These are phyloP conservation scores for Boletus rubescentipes DNA, from an alignment of 768 basidiomycete genomes.

Conservation along the genomic window DNA sequence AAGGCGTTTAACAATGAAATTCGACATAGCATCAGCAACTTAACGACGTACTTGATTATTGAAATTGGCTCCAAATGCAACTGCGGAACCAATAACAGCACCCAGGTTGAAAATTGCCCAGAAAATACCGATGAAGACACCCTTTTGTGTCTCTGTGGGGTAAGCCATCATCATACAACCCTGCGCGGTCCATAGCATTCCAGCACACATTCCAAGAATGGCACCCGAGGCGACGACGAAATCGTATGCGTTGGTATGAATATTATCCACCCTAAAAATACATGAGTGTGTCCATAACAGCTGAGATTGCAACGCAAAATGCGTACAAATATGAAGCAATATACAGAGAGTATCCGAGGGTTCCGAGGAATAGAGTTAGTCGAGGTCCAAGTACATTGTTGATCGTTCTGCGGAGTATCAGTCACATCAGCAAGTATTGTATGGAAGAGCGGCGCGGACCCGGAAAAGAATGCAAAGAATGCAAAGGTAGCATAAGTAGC, in stretches of 20 bases:
- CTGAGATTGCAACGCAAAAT: background rate
- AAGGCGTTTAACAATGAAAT: background rate
- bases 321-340: constrained; percentile 70
- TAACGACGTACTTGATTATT: constrained; percentile 49
- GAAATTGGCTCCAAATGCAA: constrained; percentile 72
- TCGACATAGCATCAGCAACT: background rate
- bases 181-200: constrained; percentile 79
- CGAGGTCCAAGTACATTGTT: constrained; percentile 82
- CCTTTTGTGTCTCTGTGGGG: constrained; percentile 78
- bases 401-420: constrained; percentile 49
- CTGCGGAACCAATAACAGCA: constrained; percentile 74
- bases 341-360: constrained; percentile 73
- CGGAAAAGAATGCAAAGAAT: constrained; percentile 63
- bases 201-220: constrained; percentile 70
- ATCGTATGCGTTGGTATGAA: constrained; percentile 55
- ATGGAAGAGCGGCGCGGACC: constrained; percentile 41
- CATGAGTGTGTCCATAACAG: background rate
- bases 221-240: constrained; percentile 76
- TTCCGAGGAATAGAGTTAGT: constrained; percentile 71
- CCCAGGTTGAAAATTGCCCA: constrained; percentile 86
- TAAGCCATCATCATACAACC: constrained; percentile 85
- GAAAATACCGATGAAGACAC: constrained; percentile 73
- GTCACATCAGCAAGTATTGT: background rate
- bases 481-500: constrained; percentile 69
- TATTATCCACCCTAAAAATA: constrained; percentile 59